These are phyloP conservation scores for Myriosclerotinia curreyana DNA, from an alignment of 2,329 filamentous ascomycete species.

Conservation along the genomic window DNA sequence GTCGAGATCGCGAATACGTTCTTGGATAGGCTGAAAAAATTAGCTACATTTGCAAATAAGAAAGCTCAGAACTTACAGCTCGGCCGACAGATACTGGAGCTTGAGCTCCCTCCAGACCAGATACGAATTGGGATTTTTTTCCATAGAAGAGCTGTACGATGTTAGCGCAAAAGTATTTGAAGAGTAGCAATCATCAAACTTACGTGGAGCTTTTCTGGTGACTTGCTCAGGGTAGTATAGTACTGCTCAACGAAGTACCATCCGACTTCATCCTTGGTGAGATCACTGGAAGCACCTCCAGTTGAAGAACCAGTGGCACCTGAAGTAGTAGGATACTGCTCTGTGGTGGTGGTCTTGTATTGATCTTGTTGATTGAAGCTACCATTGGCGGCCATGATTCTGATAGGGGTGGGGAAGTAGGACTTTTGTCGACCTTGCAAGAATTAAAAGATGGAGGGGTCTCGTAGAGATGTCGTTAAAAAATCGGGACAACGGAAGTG, in stretches of 20 bases:
- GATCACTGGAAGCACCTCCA: slow-evolving; percentile 46
- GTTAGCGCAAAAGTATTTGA: slow-evolving; percentile 25
- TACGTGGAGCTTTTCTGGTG: slow-evolving; percentile 85
- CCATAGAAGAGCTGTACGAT: slow-evolving; percentile 77
- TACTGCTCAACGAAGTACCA: slow-evolving; percentile 99
- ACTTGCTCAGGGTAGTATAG: slow-evolving; percentile 95
- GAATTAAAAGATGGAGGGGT: slow-evolving; percentile 24
- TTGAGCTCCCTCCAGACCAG: slow-evolving; percentile 85
- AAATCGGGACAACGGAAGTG: slow-evolving; percentile 13
- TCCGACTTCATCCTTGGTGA: slow-evolving; percentile 88
- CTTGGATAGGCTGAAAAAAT: slow-evolving; percentile 72
- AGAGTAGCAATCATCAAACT: slow-evolving; percentile 36
- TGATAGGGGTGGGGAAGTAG: slow-evolving; percentile 27
- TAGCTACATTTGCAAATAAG: slow-evolving; percentile 23
- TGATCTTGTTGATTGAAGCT: slow-evolving; percentile 40
- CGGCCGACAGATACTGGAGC: slow-evolving; percentile 83
- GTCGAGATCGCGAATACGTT: slow-evolving; percentile 87
- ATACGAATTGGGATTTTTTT: slow-evolving; percentile 93
- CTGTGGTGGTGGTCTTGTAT: slow-evolving; percentile 36
- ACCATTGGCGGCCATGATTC: slow-evolving; percentile 40
- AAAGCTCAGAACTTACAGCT: slow-evolving; percentile 57
- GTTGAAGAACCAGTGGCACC: slow-evolving; percentile 33
- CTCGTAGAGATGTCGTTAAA: slow-evolving; percentile 4
- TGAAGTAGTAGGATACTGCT: slow-evolving; percentile 39
- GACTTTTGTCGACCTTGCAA: slow-evolving; percentile 30